phyloP scores from a whole-genome alignment of 257 asterid genomes.

The Forsythia suspensa region DNA sequence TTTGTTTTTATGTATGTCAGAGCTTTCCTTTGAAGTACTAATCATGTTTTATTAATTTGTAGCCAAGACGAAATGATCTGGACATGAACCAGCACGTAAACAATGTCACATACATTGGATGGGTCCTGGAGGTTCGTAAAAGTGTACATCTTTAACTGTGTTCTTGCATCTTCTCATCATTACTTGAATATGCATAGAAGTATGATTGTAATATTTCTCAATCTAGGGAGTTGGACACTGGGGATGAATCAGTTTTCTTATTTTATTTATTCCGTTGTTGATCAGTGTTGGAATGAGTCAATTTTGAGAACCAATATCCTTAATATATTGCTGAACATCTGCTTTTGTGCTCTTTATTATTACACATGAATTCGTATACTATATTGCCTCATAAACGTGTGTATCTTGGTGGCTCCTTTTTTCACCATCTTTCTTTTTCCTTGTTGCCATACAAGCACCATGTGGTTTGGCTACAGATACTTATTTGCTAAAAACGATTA shows the following conservation, averaged over 20 bases:
- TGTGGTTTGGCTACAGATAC: background rate
- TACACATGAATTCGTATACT: background rate
- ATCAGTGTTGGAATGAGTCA: background rate
- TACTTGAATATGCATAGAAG: background rate
- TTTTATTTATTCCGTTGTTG: background rate
- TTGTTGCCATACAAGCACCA: background rate
- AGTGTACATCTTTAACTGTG: conserved; percentile 15
- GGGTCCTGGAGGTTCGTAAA: conserved; percentile 89
- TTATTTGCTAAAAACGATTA: conserved; percentile 13
- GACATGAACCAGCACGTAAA: conserved; percentile 96
- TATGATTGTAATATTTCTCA: background rate
- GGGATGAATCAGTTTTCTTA: background rate
- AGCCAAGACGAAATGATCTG: conserved; percentile 94
- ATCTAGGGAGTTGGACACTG: background rate
- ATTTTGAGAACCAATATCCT: background rate
- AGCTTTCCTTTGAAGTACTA: conserved; percentile 3
- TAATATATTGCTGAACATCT: background rate
- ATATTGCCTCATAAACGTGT: background rate
- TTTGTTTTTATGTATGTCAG: background rate
- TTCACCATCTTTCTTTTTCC: background rate
- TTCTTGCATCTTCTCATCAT: background rate
- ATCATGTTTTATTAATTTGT: conserved; percentile 19
- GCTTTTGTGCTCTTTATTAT: background rate
- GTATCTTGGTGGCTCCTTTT: background rate
- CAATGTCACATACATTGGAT: conserved; percentile 92